Evolutionary conservation across 2,329 filamentous ascomycete genomes (phyloP).

Genomic region (Tolypocladium tundrense): DNA sequence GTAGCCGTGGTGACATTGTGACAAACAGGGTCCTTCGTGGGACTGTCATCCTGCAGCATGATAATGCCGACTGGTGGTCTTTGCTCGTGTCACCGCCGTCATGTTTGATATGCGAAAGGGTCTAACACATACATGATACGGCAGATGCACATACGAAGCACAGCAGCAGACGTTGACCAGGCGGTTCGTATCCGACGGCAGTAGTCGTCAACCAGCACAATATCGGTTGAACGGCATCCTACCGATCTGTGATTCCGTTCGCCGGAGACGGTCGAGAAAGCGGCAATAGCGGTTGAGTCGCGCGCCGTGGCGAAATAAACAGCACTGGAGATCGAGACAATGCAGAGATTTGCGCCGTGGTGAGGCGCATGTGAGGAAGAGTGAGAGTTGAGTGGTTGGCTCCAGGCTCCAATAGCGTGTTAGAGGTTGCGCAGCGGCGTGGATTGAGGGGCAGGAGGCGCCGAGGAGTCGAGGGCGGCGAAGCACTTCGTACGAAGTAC

Average conservation of each 20-base stretch:
- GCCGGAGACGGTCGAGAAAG: not conserved
- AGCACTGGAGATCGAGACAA: not conserved
- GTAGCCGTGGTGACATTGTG: not conserved
- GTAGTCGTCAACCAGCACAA: not conserved
- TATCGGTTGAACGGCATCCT: not conserved
- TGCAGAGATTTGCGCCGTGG: not conserved
- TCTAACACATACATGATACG: not conserved
- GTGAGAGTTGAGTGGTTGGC: not conserved
- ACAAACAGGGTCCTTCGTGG: not conserved
- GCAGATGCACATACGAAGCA: not conserved
- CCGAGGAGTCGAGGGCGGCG: not conserved
- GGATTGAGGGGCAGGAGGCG: not conserved
- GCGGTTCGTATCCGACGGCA: not conserved
- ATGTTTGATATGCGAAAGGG: not conserved
- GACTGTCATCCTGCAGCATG: not conserved
- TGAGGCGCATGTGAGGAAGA: not conserved
- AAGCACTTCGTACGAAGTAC: not conserved
- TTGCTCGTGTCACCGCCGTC: not conserved
- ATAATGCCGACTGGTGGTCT: not conserved
- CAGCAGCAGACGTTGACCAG: not conserved
- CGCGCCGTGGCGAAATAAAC: not conserved
- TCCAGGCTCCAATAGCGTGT: not conserved
- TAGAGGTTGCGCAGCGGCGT: not conserved
- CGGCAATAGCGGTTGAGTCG: not conserved
- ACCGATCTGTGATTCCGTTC: not conserved